Base-by-base conservation (phyloP, 495 filamentous ascomycete species). In the Penicillium daleae region DNA sequence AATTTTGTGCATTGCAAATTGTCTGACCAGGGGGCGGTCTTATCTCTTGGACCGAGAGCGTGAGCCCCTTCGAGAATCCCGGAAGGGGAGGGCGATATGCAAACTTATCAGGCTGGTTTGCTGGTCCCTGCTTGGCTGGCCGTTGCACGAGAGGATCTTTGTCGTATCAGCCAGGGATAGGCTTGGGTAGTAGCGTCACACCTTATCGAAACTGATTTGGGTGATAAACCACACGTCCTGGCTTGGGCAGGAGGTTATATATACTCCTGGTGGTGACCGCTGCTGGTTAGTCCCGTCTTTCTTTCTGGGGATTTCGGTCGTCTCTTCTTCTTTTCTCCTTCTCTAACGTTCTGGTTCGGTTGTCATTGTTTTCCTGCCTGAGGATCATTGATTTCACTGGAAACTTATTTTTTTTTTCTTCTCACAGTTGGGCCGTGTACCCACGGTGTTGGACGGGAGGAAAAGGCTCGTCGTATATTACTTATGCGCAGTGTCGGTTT, bases 151-250 rank as follows among this genome's bases (percentile, higher is more conserved):
- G 42, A 46, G 12, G 42, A 46, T 46, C 10, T 51, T n/a, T 9
- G 33, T 54, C 58, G 52, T 61, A 65, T 60, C 66, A 27, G 37
- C 52, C 59, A 57, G 52, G 52, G 58, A 21, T 60, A 27, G 31
- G 32, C 48, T 62, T 62, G 52, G 55, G 50, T 60, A 57, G 50
- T 60, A 57, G 63, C 59, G 63, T 68, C 63, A 66, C 59, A 37
- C 50, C 64, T 69, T 69, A 69, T 69, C 67, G 55, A 69, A 51
- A 62, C 53, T 4, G 52, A 44, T 21, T 51, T 44, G 66, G 57
- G 46, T 60, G 63, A 68, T 66, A 63, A n/a, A 59, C 48, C 56
- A 46, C 55, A 68, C 62, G 62, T 40, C 37, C 57, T 53, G 52
- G 27, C 3, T 51, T 37, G 10, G 12, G 44, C 48, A 46, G n/a